These are phyloP conservation scores for Fusarium sp. DNA, from an alignment of 2,329 filamentous ascomycete species.

Conservation along the genomic window DNA sequence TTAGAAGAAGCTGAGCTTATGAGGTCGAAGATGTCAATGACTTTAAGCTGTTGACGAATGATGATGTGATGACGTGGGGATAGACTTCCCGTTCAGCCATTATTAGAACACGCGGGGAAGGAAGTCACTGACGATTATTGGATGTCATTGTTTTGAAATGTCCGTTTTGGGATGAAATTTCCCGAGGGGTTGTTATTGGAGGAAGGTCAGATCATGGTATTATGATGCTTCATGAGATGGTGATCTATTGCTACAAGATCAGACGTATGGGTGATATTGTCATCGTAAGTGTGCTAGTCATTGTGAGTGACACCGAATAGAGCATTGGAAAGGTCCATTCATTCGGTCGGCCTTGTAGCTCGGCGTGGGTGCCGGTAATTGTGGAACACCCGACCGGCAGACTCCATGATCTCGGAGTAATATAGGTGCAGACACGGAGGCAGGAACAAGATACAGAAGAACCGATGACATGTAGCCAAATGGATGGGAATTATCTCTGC, in stretches of 20 bases:
- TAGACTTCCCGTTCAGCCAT: neutral
- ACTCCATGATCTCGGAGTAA: neutral
- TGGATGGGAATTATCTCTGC: neutral
- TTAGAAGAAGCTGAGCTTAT: neutral
- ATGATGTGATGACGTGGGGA: constrained; percentile 44
- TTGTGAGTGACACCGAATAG: too few species aligned
- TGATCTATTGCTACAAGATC: too few species aligned
- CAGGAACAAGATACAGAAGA: neutral
- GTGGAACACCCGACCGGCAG: neutral
- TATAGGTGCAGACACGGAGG: neutral
- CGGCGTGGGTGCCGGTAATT: neutral
- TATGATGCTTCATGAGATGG: neutral
- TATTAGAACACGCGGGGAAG: constrained; percentile 3
- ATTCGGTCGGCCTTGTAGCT: fast-evolving
- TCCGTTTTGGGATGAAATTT: constrained; percentile 18
- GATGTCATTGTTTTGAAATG: constrained; percentile 4
- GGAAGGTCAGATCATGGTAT: neutral
- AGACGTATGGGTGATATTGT: too few species aligned
- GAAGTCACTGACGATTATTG: constrained; percentile 21
- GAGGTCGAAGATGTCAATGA: constrained; percentile 16
- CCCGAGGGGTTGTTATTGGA: neutral
- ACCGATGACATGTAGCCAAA: neutral
- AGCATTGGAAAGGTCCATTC: too few species aligned
- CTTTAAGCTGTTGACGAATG: constrained; percentile 21
- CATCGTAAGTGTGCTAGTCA: too few species aligned